Base-by-base conservation (phyloP, 2,329 filamentous ascomycete genomes). In the Harringtonia aguacate region DNA sequence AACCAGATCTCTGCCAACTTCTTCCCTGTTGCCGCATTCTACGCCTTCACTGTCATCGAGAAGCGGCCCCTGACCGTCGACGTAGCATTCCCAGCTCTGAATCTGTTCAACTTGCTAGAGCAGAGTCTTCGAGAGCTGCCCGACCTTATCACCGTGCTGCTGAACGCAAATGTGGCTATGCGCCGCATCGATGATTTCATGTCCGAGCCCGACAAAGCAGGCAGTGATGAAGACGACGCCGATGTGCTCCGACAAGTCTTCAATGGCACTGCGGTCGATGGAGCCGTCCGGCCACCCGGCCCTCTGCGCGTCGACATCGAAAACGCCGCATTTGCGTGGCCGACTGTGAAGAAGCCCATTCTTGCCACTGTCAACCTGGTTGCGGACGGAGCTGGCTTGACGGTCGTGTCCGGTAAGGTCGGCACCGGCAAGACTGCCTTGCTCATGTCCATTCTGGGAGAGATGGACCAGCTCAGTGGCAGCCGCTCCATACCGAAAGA, bases 131-230 rank as follows among this genome's bases (percentile, higher is more conserved):
- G 81, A 44, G 83, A 88, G 42, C 64, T 94, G 1, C 89, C 89
- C 3, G 69, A 76, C 27, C 65, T 94, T 10, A 79, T 94, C 36
- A 87, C 84, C 0, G 75, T 82, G 0, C 64, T 90, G 5, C 72
- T 94, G 51, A 94, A 94, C 54, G 85, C 87, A 0, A 80, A 76
- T n/a, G 81, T 95, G 17, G 84, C 88, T 0, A 77, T 94, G 49
- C 77, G 75, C 9, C 81, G 88, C 51, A 86, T 95, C 18, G 84
- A 94, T 54, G 73, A 76, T 20, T 95, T 94, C 63, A 94, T 95
- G 86, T 66, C 69, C 1, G 88, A 95, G 59, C 86, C 86, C 0
- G 79, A 95, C 55, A 86, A 87, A 52, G 73, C 77, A 27, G 69
- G 73, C 24, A 59, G 60, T 4, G 64, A 66, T 4, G 54, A 58